Conservation (phyloP, 257 asterid genomes). For the Solanum chmielewskii region DNA sequence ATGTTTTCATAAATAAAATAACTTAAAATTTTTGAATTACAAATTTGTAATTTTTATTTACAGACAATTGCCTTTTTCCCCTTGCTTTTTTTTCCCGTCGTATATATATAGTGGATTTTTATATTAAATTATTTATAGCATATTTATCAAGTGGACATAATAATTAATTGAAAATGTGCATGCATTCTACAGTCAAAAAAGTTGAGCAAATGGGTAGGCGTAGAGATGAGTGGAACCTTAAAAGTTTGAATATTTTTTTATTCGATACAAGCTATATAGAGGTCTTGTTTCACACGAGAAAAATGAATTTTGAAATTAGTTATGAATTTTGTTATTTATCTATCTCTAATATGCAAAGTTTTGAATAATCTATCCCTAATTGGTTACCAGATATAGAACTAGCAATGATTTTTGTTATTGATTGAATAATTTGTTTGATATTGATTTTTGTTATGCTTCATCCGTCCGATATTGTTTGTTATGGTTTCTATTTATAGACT, state of each 20-base stretch:
- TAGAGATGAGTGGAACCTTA: not conserved
- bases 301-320: not conserved
- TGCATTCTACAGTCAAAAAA: not conserved
- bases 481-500: too few relatives aligned
- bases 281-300: not conserved
- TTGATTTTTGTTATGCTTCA: rapidly evolving
- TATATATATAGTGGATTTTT: too few relatives aligned
- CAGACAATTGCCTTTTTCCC: too few relatives aligned
- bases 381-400: not conserved
- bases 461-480: too few relatives aligned
- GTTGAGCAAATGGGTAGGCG: not conserved
- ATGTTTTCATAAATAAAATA: too few relatives aligned
- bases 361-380: not conserved
- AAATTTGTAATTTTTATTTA: too few relatives aligned
- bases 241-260: not conserved
- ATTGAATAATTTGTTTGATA: not conserved
- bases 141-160: not conserved
- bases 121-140: too few relatives aligned
- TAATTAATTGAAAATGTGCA: not conserved
- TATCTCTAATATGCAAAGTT: not conserved
- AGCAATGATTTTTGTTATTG: not conserved
- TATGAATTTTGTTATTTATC: not conserved
- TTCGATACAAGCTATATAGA: not conserved
- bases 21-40: too few relatives aligned
- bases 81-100: too few relatives aligned